Percentiles rank a stretch among this genome's conserved stretches.
These are phyloP conservation scores for Sarocladium oryzae DNA, from an alignment of 2,329 filamentous ascomycete genomes.

Conservation along the genomic window DNA sequence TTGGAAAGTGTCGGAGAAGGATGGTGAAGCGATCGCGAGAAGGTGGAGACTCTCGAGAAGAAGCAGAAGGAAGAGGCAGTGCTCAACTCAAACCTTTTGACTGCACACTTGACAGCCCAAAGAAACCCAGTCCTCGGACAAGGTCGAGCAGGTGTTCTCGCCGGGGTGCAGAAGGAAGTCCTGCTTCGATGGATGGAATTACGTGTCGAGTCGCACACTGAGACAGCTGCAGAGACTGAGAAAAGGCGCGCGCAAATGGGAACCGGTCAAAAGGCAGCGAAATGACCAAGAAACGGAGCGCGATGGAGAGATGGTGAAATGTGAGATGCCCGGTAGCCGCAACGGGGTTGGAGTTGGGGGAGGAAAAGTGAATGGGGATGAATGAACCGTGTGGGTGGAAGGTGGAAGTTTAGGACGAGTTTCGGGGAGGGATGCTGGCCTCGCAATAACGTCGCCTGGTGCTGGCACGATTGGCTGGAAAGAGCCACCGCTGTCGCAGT, in stretches of 20 bases:
- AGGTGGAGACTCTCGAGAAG: slow-evolving; percentile 18
- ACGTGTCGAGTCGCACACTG: not conserved
- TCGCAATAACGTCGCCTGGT: not conserved
- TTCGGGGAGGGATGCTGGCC: slow-evolving; percentile 4
- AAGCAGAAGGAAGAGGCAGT: slow-evolving; percentile 32
- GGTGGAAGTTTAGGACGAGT: slow-evolving; percentile 7
- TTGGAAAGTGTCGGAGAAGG: slow-evolving; percentile 13
- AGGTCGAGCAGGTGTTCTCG: not conserved
- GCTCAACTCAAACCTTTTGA: slow-evolving; percentile 30
- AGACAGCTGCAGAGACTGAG: slow-evolving; percentile 1
- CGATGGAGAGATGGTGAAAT: not conserved
- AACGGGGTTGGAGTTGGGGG: not conserved
- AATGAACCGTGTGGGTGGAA: not conserved
- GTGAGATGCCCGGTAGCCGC: not conserved
- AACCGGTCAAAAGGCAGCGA: not conserved
- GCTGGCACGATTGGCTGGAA: not conserved
- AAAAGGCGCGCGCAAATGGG: not conserved
- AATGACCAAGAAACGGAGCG: not conserved
- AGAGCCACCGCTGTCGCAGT: no score
- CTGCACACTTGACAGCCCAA: slow-evolving; percentile 1
- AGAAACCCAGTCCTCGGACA: not conserved
- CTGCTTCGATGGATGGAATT: slow-evolving; percentile 1
- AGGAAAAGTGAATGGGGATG: not conserved
- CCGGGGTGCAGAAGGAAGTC: not conserved
- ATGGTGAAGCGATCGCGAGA: slow-evolving; percentile 29